phyloP scores from a whole-genome alignment of 306 rosid genomes.

The Prinsepia uniflora region DNA sequence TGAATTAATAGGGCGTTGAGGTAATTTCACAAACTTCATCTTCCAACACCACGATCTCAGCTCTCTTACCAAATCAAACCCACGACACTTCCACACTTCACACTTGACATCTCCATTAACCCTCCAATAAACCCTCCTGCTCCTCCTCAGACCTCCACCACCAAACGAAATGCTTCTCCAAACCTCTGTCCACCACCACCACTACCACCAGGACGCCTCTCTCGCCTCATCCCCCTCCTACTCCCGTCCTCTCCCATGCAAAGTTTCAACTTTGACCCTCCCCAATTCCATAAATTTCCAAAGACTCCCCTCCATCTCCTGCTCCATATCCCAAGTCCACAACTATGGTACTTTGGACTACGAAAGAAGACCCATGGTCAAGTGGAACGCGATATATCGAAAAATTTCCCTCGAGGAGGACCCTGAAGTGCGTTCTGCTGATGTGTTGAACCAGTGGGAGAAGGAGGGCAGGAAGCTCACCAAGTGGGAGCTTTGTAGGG shows the following conservation, averaged over 20 bases:
- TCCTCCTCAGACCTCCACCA: too few species aligned
- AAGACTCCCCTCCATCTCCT: slow-evolving; percentile 29
- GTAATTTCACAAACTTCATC: slow-evolving; percentile 25
- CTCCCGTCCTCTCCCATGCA: slow-evolving; percentile 26
- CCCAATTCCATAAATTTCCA: slow-evolving; percentile 9
- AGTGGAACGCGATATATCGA: slow-evolving; percentile 63
- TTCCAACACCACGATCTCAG: neutral
- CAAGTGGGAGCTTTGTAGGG: slow-evolving; percentile 77
- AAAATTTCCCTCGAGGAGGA: slow-evolving; percentile 54
- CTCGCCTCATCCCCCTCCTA: slow-evolving; percentile 49
- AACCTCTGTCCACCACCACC: slow-evolving; percentile 43
- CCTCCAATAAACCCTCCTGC: neutral
- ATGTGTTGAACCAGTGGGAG: slow-evolving; percentile 81
- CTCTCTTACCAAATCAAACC: neutral
- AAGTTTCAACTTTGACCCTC: slow-evolving; percentile 22
- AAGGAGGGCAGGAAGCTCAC: slow-evolving; percentile 59
- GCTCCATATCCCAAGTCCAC: slow-evolving; percentile 60
- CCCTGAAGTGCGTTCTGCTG: slow-evolving; percentile 56
- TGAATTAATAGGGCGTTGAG: neutral
- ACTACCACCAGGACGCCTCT: slow-evolving; percentile 28
- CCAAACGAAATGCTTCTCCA: slow-evolving; percentile 46
- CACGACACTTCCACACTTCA: neutral
- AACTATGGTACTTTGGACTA: slow-evolving; percentile 67
- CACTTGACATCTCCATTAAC: neutral
- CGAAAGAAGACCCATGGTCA: slow-evolving; percentile 55